Percentiles rank a stretch among this genome's conserved stretches.
Conservation (phyloP, 768 basidiomycete species). For the Arthromyces matolae region DNA sequence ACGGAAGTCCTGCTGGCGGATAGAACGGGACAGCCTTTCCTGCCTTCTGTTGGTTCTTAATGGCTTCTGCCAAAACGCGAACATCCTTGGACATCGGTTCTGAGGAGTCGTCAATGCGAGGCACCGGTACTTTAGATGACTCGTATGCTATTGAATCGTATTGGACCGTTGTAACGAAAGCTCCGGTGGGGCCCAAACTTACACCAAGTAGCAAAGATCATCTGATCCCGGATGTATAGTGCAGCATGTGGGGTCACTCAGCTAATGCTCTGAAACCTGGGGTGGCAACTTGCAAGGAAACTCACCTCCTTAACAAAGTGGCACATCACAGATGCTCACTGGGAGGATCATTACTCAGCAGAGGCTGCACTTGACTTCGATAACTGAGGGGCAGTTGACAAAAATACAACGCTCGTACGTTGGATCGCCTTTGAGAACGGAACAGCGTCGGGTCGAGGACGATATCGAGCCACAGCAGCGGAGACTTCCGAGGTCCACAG, state of each 20-base stretch:
- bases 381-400: constrained; percentile 3
- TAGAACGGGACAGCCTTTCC: not conserved
- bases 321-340: constrained; percentile 8
- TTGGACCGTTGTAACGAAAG: too few relatives aligned
- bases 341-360: constrained; percentile 13
- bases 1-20: not conserved
- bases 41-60: not conserved
- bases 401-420: constrained; percentile 2
- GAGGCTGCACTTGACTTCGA: not conserved
- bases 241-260: not conserved
- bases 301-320: constrained; percentile 2
- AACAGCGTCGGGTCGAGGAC: not conserved
- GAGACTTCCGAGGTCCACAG: constrained; percentile 14
- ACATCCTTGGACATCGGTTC: constrained; percentile 6
- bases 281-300: constrained; percentile 8
- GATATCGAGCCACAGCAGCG: not conserved
- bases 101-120: not conserved
- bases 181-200: too few relatives aligned
- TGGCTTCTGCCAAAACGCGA: not conserved
- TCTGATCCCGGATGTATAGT: not conserved
- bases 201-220: not conserved
- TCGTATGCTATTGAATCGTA: too few relatives aligned
- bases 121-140: not conserved
- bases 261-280: constrained; percentile 10
- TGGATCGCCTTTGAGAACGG: constrained; percentile 12